phyloP scores from a whole-genome alignment of 768 basidiomycete genomes.

The Russula ochroleuca region DNA sequence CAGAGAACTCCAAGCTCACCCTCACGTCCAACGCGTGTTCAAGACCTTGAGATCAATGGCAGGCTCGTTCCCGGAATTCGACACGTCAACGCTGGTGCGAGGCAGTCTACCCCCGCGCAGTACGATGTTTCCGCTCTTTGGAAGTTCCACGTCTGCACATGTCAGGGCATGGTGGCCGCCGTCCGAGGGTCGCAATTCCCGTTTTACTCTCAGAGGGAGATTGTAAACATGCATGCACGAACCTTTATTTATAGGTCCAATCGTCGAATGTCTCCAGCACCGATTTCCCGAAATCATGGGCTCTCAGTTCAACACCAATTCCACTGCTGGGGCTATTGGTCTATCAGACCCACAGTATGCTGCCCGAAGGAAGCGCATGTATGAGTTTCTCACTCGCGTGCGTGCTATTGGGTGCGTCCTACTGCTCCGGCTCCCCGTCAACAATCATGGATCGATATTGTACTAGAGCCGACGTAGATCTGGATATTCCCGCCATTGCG shows the following conservation, averaged over 20 bases:
- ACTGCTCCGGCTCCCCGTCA: slow-evolving; percentile 3
- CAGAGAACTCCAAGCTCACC: neutral
- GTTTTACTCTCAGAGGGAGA: neutral
- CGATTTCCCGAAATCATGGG: neutral
- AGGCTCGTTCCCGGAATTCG: neutral
- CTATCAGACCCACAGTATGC: slow-evolving; percentile 46
- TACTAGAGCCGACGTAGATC: slow-evolving; percentile 58
- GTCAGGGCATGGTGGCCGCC: too few relatives aligned
- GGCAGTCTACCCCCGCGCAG: neutral
- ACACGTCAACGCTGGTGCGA: neutral
- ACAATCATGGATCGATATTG: neutral
- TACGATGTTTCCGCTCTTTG: neutral
- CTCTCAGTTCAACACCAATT: neutral
- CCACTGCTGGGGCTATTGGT: slow-evolving; percentile 38
- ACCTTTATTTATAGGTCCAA: neutral
- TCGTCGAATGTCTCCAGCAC: neutral
- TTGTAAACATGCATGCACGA: neutral
- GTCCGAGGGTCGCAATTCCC: neutral
- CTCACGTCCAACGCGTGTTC: neutral
- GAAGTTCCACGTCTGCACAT: neutral
- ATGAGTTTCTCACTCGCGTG: slow-evolving; percentile 56
- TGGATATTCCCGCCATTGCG: slow-evolving; percentile 68
- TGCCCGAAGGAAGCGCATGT: slow-evolving; percentile 40
- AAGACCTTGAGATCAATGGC: neutral
- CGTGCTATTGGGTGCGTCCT: slow-evolving; percentile 54